phyloP scores from a whole-genome alignment of 768 basidiomycete genomes.

The Hysterangium stoloniferum region DNA sequence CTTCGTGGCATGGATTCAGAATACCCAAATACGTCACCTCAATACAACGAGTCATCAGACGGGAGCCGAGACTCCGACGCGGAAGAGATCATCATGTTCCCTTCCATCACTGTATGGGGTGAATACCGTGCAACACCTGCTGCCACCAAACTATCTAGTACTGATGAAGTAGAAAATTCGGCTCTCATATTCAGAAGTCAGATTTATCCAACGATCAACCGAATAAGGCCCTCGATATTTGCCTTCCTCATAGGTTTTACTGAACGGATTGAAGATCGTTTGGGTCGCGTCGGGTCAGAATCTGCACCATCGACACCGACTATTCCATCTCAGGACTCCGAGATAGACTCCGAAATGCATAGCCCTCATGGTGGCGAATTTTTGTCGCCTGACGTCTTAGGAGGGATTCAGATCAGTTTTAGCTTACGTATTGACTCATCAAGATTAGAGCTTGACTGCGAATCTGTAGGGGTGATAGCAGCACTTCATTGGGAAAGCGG shows the following conservation, averaged over 20 bases:
- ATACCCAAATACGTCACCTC: constrained; percentile 33
- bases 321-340: background rate
- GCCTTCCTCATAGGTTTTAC: constrained; percentile 80
- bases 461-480: constrained; percentile 87
- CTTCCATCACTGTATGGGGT: constrained; percentile 72
- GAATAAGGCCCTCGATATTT: constrained; percentile 69
- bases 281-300: constrained; percentile 43
- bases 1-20: constrained; percentile 59
- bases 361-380: constrained; percentile 1
- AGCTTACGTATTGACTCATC: constrained; percentile 91
- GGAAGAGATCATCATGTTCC: constrained; percentile 64
- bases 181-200: constrained; percentile 75
- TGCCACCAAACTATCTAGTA: constrained; percentile 28
- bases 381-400: constrained; percentile 24
- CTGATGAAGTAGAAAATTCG: constrained; percentile 37
- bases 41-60: constrained; percentile 40
- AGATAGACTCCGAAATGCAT: background rate
- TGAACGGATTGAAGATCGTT: constrained; percentile 57
- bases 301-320: background rate
- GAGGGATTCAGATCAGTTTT: constrained; percentile 64
- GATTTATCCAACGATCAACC: constrained; percentile 86
- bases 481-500: constrained; percentile 91
- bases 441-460: constrained; percentile 76
- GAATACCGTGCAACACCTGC: constrained; percentile 64
- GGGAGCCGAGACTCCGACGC: constrained; percentile 45